These are phyloP conservation scores for Trypanosoma lewisi DNA, from an alignment of 208 protist genomes.

Conservation along the genomic window DNA sequence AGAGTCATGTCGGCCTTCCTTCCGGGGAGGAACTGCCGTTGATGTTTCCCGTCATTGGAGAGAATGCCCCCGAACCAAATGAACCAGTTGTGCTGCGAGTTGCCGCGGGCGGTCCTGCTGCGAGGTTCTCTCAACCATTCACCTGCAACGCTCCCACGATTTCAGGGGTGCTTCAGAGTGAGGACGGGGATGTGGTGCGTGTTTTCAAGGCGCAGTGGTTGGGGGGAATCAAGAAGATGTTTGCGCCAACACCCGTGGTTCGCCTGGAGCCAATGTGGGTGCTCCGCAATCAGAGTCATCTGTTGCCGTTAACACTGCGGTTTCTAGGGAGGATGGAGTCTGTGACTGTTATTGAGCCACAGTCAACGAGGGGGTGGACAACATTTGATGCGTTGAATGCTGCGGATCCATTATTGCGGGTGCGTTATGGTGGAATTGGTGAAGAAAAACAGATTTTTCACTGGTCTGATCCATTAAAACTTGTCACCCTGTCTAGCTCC, in stretches of 20 bases:
- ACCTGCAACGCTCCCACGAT: conserved; percentile 23
- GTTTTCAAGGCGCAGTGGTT: conserved; percentile 24
- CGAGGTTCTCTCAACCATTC: conserved; percentile 28
- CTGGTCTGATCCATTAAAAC: conserved; percentile 44
- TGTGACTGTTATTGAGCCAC: conserved; percentile 5
- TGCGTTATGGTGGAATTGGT: conserved; percentile 20
- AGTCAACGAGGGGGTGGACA: conserved; percentile 6
- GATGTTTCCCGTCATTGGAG: neutral
- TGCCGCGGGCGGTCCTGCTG: conserved; percentile 3
- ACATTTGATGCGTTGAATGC: conserved; percentile 6
- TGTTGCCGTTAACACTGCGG: conserved; percentile 17
- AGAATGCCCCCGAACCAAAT: conserved; percentile 1
- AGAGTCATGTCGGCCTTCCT: conserved; percentile 1
- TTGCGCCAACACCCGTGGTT: conserved; percentile 8
- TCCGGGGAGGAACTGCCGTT: conserved; percentile 7
- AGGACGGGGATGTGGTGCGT: conserved; percentile 19
- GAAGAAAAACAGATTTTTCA: conserved; percentile 19
- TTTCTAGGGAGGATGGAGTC: neutral
- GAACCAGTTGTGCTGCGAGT: neutral
- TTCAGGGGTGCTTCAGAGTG: conserved; percentile 29
- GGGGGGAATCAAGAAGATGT: conserved; percentile 11
- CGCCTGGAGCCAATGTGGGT: conserved; percentile 21
- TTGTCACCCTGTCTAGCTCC: conserved; percentile 35
- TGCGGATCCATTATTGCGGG: conserved; percentile 20
- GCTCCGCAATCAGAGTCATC: conserved; percentile 10